phyloP scores from a whole-genome alignment of 2,329 filamentous ascomycete species.

The Neurospora crassa region DNA sequence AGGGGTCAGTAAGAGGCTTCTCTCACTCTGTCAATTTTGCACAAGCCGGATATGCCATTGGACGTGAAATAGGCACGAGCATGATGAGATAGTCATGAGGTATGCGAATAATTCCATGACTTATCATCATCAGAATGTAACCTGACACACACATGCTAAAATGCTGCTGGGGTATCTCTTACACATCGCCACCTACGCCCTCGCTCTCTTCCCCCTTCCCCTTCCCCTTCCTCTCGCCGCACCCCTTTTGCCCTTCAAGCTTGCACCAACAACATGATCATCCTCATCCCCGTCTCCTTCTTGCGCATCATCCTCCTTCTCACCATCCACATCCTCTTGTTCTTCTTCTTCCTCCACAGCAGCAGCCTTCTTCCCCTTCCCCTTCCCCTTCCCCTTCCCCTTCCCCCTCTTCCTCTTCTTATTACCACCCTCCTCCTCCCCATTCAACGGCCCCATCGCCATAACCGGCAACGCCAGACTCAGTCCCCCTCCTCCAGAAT shows the following conservation, averaged over 20 bases:
- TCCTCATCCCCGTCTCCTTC: conserved; percentile 3
- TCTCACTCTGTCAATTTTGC: too few relatives aligned
- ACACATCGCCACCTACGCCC: conserved; percentile 18
- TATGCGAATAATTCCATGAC: too few relatives aligned
- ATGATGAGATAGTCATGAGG: too few relatives aligned
- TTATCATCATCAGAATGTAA: too few relatives aligned
- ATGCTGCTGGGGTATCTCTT: too few relatives aligned
- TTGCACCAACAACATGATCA: not conserved
- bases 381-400: not conserved
- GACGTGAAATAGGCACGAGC: too few relatives aligned
- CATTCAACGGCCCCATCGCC: conserved; percentile 5
- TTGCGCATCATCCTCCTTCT: conserved; percentile 4
- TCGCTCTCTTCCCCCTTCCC: conserved; percentile 17
- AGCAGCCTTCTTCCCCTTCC: not conserved
- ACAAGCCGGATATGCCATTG: too few relatives aligned
- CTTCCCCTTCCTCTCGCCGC: conserved; percentile 9
- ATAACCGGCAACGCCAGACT: conserved; percentile 14
- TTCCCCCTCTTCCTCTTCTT: conserved; percentile 22
- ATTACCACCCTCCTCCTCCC: conserved; percentile 15
- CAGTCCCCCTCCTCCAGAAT: conserved; percentile 5
- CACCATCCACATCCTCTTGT: conserved; percentile 6
- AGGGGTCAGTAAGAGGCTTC: too few relatives aligned
- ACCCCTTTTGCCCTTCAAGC: not conserved
- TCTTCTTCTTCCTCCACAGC: conserved; percentile 2
- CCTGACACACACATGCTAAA: too few relatives aligned